Evolutionary conservation across 306 rosid genomes (phyloP).

Genomic region (Begonia masoniana): DNA sequence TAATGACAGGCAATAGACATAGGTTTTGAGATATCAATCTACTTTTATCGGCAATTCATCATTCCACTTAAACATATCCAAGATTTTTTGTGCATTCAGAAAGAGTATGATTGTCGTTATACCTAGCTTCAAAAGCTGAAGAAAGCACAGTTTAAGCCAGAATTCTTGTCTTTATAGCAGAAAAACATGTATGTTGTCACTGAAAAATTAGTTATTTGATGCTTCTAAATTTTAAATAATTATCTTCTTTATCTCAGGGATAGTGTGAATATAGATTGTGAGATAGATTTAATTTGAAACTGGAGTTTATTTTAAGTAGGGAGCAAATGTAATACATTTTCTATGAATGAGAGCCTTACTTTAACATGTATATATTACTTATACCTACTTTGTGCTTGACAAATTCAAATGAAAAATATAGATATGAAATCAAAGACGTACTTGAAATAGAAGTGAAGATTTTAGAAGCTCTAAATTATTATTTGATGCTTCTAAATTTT

Average conservation of each 20-base stretch:
- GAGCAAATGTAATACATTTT: no score
- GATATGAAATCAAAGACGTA: conserved; percentile 81
- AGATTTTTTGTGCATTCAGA: conserved; percentile 24
- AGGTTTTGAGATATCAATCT: no score
- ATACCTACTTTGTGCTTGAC: conserved; percentile 16
- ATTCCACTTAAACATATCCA: no score
- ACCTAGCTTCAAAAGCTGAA: conserved; percentile 87
- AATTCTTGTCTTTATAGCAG: conserved; percentile 59
- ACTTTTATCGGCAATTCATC: no score
- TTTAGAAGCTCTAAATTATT: conserved; percentile 58
- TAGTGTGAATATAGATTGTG: no score
- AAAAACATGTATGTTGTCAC: conserved; percentile 32
- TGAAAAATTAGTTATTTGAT: not conserved
- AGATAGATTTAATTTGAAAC: no score
- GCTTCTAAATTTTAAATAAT: not conserved
- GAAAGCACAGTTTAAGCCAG: conserved; percentile 91
- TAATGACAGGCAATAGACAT: no score
- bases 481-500: no score
- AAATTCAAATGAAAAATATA: conserved; percentile 76
- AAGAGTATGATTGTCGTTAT: conserved; percentile 83
- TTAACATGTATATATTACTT: conserved; percentile 7
- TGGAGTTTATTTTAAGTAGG: no score
- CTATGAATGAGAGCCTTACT: no score
- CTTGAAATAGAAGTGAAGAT: conserved; percentile 98
- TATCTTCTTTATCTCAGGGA: no score